Conservation (phyloP, 1,284 basidiomycete species). For the Heterobasidion parviporum region DNA sequence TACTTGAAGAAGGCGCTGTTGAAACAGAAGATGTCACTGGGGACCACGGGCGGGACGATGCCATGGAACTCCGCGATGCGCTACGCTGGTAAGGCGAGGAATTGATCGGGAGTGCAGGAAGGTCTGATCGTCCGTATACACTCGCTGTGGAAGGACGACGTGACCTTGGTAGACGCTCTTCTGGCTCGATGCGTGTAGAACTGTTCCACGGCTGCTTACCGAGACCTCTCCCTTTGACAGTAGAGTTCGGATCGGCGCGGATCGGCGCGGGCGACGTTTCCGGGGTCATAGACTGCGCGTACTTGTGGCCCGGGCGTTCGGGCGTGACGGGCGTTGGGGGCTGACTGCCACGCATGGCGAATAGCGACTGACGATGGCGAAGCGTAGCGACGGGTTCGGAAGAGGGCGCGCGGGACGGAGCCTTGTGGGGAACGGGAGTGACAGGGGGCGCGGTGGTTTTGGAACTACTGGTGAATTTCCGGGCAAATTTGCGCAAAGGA, state of each 20-base stretch:
- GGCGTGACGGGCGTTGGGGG: conserved; percentile 41
- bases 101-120: conserved; percentile 37
- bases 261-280: conserved; percentile 45
- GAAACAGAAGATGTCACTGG: conserved; percentile 66
- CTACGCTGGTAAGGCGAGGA: conserved; percentile 47
- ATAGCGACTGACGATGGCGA: conserved; percentile 54
- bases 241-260: conserved; percentile 25
- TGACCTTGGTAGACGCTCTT: conserved; percentile 31
- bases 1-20: conserved; percentile 53
- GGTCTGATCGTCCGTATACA: conserved; percentile 24
- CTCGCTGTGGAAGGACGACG: conserved; percentile 39
- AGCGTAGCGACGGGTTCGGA: conserved; percentile 45
- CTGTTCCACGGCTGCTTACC: conserved; percentile 55
- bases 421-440: conserved; percentile 42
- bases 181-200: conserved; percentile 60
- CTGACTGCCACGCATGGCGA: conserved; percentile 36
- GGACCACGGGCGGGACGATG: conserved; percentile 74
- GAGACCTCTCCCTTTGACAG: conserved; percentile 28
- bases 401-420: conserved; percentile 31
- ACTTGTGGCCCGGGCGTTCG: conserved; percentile 54
- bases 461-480: conserved; percentile 44
- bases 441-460: conserved; percentile 28
- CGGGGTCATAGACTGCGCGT: conserved; percentile 62
- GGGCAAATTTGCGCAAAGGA: conserved; percentile 67
- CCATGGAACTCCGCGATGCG: conserved; percentile 64